Conservation (phyloP, 306 rosid genomes). For the Vigna angularis region DNA sequence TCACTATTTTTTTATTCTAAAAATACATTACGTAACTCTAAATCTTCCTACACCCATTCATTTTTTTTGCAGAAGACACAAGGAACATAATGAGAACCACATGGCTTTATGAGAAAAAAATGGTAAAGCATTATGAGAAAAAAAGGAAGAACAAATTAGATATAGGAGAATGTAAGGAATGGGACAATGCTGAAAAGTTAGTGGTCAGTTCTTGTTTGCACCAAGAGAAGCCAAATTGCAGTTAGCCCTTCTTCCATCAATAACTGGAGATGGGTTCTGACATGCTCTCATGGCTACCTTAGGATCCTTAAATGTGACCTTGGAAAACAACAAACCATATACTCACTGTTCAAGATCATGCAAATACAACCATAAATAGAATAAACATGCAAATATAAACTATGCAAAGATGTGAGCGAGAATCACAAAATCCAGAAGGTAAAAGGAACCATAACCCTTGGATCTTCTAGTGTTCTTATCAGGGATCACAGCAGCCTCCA, state of each 20-base stretch:
- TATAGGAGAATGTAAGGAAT: conserved; percentile 32
- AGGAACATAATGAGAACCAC: no score
- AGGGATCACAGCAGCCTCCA: conserved; percentile 94
- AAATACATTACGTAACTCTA: no score
- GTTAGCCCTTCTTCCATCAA: conserved; percentile 96
- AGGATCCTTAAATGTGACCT: conserved; percentile 97
- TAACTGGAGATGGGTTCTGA: conserved; percentile 92
- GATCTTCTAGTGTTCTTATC: conserved; percentile 94
- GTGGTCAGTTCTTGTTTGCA: conserved; percentile 73
- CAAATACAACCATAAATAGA: conserved; percentile 32
- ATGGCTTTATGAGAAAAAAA: not conserved
- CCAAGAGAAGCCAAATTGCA: conserved; percentile 98
- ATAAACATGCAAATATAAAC: conserved; percentile 10
- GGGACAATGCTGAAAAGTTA: conserved; percentile 74
- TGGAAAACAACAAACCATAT: conserved; percentile 12
- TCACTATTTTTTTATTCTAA: no score
- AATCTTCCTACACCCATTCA: no score
- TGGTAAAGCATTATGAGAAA: not conserved
- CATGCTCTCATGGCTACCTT: conserved; percentile 93
- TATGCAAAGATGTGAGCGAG: not conserved
- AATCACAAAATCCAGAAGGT: not conserved
- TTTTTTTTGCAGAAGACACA: no score
- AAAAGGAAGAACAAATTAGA: not conserved
- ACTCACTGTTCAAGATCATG: conserved; percentile 37
- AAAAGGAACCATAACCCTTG: conserved; percentile 80